Conservation (phyloP, 331 rosid genomes). For the Prunus yedoensis region DNA sequence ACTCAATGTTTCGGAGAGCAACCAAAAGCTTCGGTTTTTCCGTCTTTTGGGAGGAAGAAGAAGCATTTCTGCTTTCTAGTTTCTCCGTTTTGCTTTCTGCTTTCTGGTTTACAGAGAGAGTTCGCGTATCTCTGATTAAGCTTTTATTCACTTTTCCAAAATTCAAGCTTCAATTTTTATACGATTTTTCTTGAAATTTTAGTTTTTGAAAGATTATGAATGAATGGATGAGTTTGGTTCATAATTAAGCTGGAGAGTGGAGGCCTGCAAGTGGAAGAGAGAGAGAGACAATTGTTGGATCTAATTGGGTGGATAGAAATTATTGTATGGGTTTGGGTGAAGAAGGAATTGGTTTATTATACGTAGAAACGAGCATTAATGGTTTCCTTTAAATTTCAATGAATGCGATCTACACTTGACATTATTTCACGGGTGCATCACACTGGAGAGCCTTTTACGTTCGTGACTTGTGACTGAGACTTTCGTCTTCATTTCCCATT, state of each 20-base stretch:
- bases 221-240: background rate
- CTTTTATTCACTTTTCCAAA: background rate
- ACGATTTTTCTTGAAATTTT: no score
- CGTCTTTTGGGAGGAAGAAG: background rate
- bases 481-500: background rate
- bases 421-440: slow-evolving; percentile 32
- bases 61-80: background rate
- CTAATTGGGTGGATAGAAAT: background rate
- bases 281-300: background rate
- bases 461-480: background rate
- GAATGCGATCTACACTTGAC: background rate
- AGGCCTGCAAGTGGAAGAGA: background rate
- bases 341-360: slow-evolving; percentile 1
- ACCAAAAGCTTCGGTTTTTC: slow-evolving; percentile 5
- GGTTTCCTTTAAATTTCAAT: background rate
- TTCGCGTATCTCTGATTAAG: background rate
- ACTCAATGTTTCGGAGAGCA: slow-evolving; percentile 7
- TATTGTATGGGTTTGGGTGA: background rate
- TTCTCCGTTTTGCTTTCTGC: background rate
- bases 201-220: background rate
- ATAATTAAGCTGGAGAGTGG: background rate
- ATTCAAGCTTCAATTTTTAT: background rate
- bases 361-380: slow-evolving; percentile 16
- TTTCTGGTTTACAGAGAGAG: background rate
- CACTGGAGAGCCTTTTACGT: slow-evolving; percentile 15